Evolutionary conservation across 2,329 filamentous ascomycete genomes (phyloP), one percentile per base, ranked within the genome.

Genomic region (Fusarium coffeatum): DNA sequence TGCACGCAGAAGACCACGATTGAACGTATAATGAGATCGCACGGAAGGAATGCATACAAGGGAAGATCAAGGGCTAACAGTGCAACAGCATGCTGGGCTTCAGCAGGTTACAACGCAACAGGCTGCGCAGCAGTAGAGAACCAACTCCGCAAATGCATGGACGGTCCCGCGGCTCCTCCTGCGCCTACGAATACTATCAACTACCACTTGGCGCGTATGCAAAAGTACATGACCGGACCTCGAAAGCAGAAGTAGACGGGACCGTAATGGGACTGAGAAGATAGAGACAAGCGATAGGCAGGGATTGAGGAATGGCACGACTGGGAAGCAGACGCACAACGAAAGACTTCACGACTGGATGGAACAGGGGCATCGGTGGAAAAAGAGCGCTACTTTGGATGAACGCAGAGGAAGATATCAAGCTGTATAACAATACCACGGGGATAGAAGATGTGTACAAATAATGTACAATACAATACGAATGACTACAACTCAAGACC

Each of bases 161-260:
- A 98, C 83, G 87, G 87, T 59, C 90, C 91, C 68, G 89, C 76
- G 85, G 84, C 79, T 63, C 74, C 81, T 45, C 74, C 81, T 15
- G 77, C 80, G 54, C 76, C 79, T 32, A 88, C 88, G 78, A 93
- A 90, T 83, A 95, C 90, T 80, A 94, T 98, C 88, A 98, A 98
- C 83, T 94, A 94, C 85, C 94, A 98, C 79, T 84, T 98, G 45
- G 87, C 88, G 72, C 89, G 96, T 84, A 97, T 84, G 87, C 90
- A 82, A 87, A 91, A 76, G 86, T 89, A 71, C 83, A 89, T 87
- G 88, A 94, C 80, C n/a, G 82, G 75, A 54, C 77, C 75, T 50
- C 67, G 69, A 68, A 82, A 79, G 76, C 75, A 77, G 57, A 80
- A 78, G 61, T 81, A 72, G 74, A 23, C 23, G 25, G 27, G 27